Conservation (phyloP, 129 eudicot species). For the Kitagawia praeruptora region DNA sequence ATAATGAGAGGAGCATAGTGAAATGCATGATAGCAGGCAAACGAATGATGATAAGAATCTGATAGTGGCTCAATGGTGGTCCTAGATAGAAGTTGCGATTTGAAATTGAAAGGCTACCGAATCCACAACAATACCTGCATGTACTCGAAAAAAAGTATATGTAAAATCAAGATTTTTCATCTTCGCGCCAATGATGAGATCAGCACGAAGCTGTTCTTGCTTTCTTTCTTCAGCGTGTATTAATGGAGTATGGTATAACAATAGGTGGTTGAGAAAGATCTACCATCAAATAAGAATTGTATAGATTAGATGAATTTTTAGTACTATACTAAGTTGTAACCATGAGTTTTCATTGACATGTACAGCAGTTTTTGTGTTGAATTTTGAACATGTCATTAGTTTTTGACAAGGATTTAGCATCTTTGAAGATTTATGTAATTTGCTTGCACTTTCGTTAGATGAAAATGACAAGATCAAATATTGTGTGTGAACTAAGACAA, state of each 20-base stretch:
- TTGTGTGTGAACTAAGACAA: not conserved
- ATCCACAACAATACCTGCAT: not conserved
- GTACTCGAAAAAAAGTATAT: not conserved
- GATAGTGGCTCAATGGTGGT: not conserved
- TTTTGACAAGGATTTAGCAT: not conserved
- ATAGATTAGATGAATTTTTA: not conserved
- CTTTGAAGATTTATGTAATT: not conserved
- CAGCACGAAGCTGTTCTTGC: not conserved
- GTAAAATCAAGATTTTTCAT: not conserved
- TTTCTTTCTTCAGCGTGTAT: not conserved
- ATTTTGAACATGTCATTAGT: not conserved
- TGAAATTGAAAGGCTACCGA: not conserved
- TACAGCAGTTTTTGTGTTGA: conserved; percentile 1
- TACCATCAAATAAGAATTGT: not conserved
- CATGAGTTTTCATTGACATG: not conserved
- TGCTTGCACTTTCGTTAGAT: not conserved
- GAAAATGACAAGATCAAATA: not conserved
- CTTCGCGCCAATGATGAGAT: not conserved
- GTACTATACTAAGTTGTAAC: not conserved
- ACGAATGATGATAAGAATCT: not conserved
- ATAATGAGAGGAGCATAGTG: conserved; percentile 3
- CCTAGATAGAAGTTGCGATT: not conserved
- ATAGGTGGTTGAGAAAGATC: not conserved
- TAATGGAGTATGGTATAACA: not conserved
- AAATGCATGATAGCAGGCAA: conserved; percentile 1